Percentiles rank a stretch among this genome's conserved stretches.
phyloP scores from a whole-genome alignment of 208 protist genomes.

The Wallacemonas sp. region DNA sequence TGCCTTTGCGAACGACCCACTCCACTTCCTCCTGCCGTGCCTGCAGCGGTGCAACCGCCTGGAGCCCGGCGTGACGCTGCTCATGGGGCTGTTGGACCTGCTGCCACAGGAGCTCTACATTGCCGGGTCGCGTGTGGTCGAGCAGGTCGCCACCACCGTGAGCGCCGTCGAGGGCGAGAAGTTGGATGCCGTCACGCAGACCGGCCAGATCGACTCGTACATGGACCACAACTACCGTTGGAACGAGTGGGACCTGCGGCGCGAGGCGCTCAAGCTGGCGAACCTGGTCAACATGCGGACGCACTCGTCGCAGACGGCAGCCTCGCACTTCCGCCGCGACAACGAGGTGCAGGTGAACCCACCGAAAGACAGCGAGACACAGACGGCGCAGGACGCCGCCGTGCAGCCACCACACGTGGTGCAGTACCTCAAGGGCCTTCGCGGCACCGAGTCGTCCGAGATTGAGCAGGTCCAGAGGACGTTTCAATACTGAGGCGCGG shows the following conservation, averaged over 20 bases:
- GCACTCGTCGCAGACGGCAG: slow-evolving; percentile 78
- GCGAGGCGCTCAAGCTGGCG: slow-evolving; percentile 88
- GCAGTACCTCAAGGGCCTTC: slow-evolving; percentile 90
- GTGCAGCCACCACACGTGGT: slow-evolving; percentile 79
- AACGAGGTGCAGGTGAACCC: slow-evolving; percentile 79
- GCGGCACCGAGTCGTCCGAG: slow-evolving; percentile 71
- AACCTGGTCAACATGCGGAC: slow-evolving; percentile 90
- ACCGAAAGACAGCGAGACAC: slow-evolving; percentile 60
- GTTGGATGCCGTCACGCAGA: slow-evolving; percentile 72
- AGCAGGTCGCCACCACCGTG: slow-evolving; percentile 18
- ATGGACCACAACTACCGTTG: slow-evolving; percentile 91
- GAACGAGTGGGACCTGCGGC: slow-evolving; percentile 93
- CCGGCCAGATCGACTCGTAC: slow-evolving; percentile 84
- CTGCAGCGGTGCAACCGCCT: slow-evolving; percentile 32
- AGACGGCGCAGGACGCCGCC: slow-evolving; percentile 84
- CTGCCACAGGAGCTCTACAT: slow-evolving; percentile 86
- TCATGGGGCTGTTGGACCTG: slow-evolving; percentile 50
- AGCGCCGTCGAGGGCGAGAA: not conserved
- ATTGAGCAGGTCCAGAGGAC: slow-evolving; percentile 82
- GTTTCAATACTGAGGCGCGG: slow-evolving; percentile 72
- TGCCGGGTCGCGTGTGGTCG: slow-evolving; percentile 55
- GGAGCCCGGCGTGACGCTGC: slow-evolving; percentile 47
- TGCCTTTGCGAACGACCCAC: slow-evolving; percentile 47
- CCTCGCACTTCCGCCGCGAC: slow-evolving; percentile 83
- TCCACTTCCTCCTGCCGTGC: slow-evolving; percentile 44